Evolutionary conservation across 805 yeast genomes (phyloP), one percentile per base, ranked within the genome.

Genomic region (Ascoidea asiatica): DNA sequence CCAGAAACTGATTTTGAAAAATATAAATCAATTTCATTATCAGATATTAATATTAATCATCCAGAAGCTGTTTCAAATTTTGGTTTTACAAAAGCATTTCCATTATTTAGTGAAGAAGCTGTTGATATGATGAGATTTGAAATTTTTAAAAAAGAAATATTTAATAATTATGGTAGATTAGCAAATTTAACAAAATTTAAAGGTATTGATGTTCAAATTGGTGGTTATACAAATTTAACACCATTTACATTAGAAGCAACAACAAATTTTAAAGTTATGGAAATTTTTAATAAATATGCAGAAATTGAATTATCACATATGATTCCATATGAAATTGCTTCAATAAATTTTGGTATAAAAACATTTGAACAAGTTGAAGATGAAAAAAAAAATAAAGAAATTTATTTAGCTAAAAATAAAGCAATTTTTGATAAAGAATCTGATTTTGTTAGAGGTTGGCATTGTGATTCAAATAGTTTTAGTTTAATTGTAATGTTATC

Each of bases 1-100:
- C 51, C 55, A 6, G 59, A 55, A 37, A 29, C 35, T 2, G 51
- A 45, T 20, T 39, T 41, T 33, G 42, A 48, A 15, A 41, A 37
- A 8, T 64, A 68, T 11, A 55, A 63, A 43, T 54, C 52, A 33
- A 54, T 63, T 43, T 59, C 65, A 4, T 68, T 73, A 71, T 70
- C 60, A 44, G 77, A 73, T 49, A 61, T 73, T 48, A 75, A 74
- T 1, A 54, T 66, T 46, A 54, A 65, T 38, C 57, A 62, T 50
- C 64, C 65, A 38, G 60, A 64, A 46, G 78, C 73, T 54, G 72
- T 77, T 44, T 66, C 76, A 19, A 69, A 67, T 2, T 64, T 75
- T 51, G 83, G 78, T 18, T 81, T 73, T 19, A 63, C 72, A 44
- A 77, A 71, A 44, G 79, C 82, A 1, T 77, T 77, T 57, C 79